Conservation (phyloP, 2,329 filamentous ascomycete species). For the Saccharata proteae region DNA sequence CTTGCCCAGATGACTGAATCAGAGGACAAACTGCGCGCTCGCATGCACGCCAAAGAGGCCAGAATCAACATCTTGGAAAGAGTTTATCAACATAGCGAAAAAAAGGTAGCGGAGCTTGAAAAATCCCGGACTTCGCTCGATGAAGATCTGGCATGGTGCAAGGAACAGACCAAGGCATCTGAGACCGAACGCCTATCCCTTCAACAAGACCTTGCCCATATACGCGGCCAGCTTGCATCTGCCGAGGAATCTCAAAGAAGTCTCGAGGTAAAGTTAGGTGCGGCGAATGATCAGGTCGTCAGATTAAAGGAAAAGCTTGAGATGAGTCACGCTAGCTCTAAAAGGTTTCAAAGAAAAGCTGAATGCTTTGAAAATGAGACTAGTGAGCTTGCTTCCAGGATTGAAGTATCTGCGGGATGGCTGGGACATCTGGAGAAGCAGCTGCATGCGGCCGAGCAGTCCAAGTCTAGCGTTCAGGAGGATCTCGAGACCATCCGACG, state of each 20-base stretch:
- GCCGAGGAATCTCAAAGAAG: constrained; percentile 12
- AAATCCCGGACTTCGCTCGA: constrained; percentile 17
- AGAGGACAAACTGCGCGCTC: constrained; percentile 13
- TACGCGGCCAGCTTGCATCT: constrained; percentile 14
- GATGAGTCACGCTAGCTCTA: constrained; percentile 3
- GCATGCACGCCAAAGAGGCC: constrained; percentile 13
- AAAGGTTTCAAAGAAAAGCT: constrained; percentile 4
- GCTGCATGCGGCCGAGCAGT: constrained; percentile 3
- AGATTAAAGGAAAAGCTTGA: constrained; percentile 3
- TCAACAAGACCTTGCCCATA: constrained; percentile 13
- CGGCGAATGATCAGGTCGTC: constrained; percentile 5
- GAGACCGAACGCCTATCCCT: constrained; percentile 14
- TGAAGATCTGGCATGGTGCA: constrained; percentile 12
- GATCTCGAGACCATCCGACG: constrained; percentile 3
- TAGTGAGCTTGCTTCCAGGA: constrained; percentile 4
- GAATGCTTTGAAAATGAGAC: constrained; percentile 5
- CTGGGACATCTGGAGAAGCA: constrained; percentile 7
- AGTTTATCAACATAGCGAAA: constrained; percentile 10
- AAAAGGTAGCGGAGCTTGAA: constrained; percentile 14
- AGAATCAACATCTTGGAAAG: constrained; percentile 18
- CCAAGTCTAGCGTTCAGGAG: constrained; percentile 5
- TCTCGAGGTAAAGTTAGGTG: constrained; percentile 11
- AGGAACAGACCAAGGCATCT: constrained; percentile 13
- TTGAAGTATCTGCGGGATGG: constrained; percentile 2
- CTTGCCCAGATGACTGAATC: constrained; percentile 13